Base-by-base conservation (phyloP, 805 yeast genomes). In the Myxozyma sirexii region DNA sequence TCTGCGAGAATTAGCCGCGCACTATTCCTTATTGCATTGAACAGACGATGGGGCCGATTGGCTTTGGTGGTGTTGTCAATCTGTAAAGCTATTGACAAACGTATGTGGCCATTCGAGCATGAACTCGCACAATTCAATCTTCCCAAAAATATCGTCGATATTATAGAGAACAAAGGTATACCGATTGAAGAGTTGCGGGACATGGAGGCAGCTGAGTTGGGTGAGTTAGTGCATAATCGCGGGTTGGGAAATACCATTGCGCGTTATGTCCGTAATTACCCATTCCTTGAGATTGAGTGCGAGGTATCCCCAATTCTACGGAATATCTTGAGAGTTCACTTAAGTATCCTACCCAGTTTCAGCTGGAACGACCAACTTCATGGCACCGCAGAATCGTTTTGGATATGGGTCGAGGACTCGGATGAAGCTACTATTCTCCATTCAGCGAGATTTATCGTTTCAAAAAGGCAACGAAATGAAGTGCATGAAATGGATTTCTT, bases 1-100 rank as follows among this genome's bases (percentile, higher is more conserved):
- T 82, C 97, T 2, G 90, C 93, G 0, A 85, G 99, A 77, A 93
- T 94, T 35, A 84, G 96, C 66, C 82, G 98, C 26, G 97, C 99
- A 0, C 77, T 96, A 50, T 91, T 94, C 67, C 75, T 92, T 63
- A 84, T 94, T 62, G 96, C 96, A 38, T 77, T 94, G 37, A 88
- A 90, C 69, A 79, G 99, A 66, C 79, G 96, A 59, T 94, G 99
- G 99, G 97, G 98, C 0, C 72, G 76, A 5, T 84, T 91, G 62
- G 80, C 94, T 51, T 82, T 84, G 57, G 81, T 87, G 4, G 81
- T 92, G 82, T 75, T 94, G 29, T 81, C 90, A 6, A 78, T 94
- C 21, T 93, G 97, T 72, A 90, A 91, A 67, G 84, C 97, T 0
- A 84, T 96, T 60, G 97, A 91, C 62, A 83, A 81, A 66, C 80